Percentiles rank a stretch among this genome's conserved stretches.
Evolutionary conservation across 257 asterid species (phyloP).

Genomic region (Nicotiana benthamiana): DNA sequence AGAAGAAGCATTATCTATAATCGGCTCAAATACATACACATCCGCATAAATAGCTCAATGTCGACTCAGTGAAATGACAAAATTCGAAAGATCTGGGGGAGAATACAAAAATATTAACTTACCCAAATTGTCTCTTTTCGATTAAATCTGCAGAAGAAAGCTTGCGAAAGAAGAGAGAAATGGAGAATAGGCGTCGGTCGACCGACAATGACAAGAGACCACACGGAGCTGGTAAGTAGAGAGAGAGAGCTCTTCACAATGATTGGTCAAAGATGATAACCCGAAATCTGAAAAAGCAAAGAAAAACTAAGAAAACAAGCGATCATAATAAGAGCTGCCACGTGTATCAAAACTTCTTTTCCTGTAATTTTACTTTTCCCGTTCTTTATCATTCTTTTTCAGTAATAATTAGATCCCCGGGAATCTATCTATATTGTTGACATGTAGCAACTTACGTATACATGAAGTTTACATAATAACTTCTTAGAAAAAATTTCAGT

Average conservation of each 20-base stretch:
- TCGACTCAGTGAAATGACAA: not conserved
- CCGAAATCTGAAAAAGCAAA: not conserved
- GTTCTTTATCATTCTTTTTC: too few relatives aligned
- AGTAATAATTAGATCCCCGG: too few relatives aligned
- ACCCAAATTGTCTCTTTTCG: not conserved
- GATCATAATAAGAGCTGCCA: not conserved
- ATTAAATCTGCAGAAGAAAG: not conserved
- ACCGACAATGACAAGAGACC: not conserved
- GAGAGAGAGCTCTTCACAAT: not conserved
- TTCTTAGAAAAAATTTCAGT: too few relatives aligned
- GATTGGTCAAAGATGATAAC: not conserved
- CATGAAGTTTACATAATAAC: too few relatives aligned
- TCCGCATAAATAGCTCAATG: not conserved
- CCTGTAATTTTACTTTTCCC: not conserved
- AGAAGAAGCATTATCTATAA: too few relatives aligned
- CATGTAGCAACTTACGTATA: too few relatives aligned
- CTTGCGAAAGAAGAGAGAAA: not conserved
- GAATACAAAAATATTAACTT: not conserved
- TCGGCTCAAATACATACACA: not conserved
- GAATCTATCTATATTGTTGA: too few relatives aligned
- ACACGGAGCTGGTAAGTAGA: too few relatives aligned
- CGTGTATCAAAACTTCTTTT: not conserved
- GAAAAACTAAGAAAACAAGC: not conserved
- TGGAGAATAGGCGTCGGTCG: not conserved
- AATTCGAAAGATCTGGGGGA: too few relatives aligned